Evolutionary conservation across 2,329 filamentous ascomycete genomes (phyloP), one percentile per base, ranked within the genome.

Genomic region (Zasmidium citrigriseum): DNA sequence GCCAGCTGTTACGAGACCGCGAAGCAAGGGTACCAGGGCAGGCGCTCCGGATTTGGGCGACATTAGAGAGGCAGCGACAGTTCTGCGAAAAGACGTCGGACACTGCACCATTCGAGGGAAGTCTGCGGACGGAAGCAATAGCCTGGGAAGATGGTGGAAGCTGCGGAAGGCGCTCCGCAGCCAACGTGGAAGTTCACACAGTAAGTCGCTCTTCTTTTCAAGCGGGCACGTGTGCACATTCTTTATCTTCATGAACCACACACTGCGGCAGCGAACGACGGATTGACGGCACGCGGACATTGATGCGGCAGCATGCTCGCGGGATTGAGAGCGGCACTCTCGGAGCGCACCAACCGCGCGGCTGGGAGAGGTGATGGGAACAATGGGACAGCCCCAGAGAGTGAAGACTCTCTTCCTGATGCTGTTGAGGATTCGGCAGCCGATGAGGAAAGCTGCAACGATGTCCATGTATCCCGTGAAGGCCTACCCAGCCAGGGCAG

Each of bases 171-270:
- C 61, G 63, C 67, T 80, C 91, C 87, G 84, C 89, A 91, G 81
- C 93, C 93, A 76, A 98, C 93, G 80, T 98, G 93, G 93, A 98
- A 98, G 85, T 98, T 98, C 82, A 98, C 93, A 78, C 93, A 98
- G 93, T 96, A 90, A 79, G 91, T 74, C 25, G 52, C 57, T 54
- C 45, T 54, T 54, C 56, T 47, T 44, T 48, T 54, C 34, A 5
- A 21, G n/a, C 50, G 29, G 23, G 44, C 41, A 29, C 34, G 23
- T 46, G 52, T 44, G 29, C 22, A 44, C 21, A 24, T 54, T 41
- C 34, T 41, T 41, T 41, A 4, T 41, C 46, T 10, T 38, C 10
- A 52, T 47, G 50, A 16, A 18, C 50, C 41, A 29, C 44, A 45
- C 34, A n/a, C n/a, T n/a, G n/a, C n/a, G n/a, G n/a, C n/a, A n/a